Evolutionary conservation across 495 filamentous ascomycete genomes (phyloP), one percentile per base, ranked within the genome.

Genomic region (Penicillium egyptiacum): DNA sequence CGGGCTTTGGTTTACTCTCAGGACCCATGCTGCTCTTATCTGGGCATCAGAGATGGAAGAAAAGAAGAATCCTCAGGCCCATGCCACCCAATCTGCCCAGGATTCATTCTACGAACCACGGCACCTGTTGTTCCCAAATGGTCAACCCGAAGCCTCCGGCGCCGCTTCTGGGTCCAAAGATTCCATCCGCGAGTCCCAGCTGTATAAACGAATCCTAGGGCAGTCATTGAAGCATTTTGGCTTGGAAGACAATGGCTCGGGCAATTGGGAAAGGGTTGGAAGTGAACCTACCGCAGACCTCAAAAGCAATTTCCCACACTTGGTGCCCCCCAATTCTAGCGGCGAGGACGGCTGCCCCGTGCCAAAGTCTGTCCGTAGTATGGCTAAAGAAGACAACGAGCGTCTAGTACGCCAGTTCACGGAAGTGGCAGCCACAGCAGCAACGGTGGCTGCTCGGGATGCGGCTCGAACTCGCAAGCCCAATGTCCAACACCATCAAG

Each of bases 11-110:
- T 99, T 99, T 70, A 99, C 94, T 5, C 82, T 99, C 6, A 80
- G 95, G 57, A 99, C 94, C 3, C 94, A 99, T 69, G 94, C 94
- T 5, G 93, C 94, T 17, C 86, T 96, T 31, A 99, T 99, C 55
- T 99, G 94, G 94, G 92, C 91, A 65, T 87, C 76, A 25, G 91
- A 96, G 58, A 66, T 81, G 3, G 92, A 97, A 42, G 91, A 96
- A 72, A 96, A 95, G 76, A 90, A 88, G 47, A 75, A 81, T 26
- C 50, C 67, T 7, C 55, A 58, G 1, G 30, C 42, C 10, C 50
- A 57, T n/a, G 70, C 70, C 28, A 53, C 53, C 41, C 59, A 66
- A 19, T 57, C 67, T 16, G 63, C 70, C 1, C 69, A 72, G 12
- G 76, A 76, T n/a, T 64, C 72, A 30, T 61, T 75, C 4, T 75